A percentile compares a stretch with the other conserved stretches of the same genome.
Evolutionary conservation across 148 eudicot genomes (phyloP).

Genomic region (Cornus florida): DNA sequence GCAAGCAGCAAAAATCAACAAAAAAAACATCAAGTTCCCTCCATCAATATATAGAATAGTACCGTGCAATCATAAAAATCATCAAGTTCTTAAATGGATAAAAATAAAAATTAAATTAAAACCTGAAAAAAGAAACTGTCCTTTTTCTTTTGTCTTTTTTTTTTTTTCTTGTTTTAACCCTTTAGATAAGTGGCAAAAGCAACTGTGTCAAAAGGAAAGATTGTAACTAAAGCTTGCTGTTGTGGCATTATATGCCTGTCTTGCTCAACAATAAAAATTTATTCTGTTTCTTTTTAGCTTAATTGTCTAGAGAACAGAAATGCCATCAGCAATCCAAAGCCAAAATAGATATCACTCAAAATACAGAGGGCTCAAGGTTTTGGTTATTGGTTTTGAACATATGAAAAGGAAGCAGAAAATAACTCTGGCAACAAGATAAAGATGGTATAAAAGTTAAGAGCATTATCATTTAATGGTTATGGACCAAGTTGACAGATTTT

Average conservation of each 20-base stretch:
- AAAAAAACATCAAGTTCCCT: neutral
- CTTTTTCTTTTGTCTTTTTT: too few species aligned
- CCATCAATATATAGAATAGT: neutral
- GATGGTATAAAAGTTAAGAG: neutral
- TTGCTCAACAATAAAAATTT: too few species aligned
- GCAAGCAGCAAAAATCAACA: slow-evolving; percentile 7
- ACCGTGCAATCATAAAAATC: neutral
- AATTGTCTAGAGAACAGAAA: too few species aligned
- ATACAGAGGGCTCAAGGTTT: neutral
- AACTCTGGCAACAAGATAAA: neutral
- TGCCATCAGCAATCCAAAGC: too few species aligned
- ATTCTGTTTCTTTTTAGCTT: too few species aligned
- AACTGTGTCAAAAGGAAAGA: neutral
- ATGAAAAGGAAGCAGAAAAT: neutral
- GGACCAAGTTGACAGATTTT: neutral
- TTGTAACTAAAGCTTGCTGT: neutral
- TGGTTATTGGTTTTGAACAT: neutral
- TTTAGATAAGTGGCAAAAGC: too few species aligned
- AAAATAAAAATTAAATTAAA: neutral
- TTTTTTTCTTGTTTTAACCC: too few species aligned
- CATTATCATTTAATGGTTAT: neutral
- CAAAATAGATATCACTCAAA: too few species aligned
- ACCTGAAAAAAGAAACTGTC: neutral
- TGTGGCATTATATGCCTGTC: too few species aligned
- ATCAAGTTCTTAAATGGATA: neutral